Base-by-base conservation (phyloP, 2,329 filamentous ascomycete species). In the Talaromyces atroroseus region DNA sequence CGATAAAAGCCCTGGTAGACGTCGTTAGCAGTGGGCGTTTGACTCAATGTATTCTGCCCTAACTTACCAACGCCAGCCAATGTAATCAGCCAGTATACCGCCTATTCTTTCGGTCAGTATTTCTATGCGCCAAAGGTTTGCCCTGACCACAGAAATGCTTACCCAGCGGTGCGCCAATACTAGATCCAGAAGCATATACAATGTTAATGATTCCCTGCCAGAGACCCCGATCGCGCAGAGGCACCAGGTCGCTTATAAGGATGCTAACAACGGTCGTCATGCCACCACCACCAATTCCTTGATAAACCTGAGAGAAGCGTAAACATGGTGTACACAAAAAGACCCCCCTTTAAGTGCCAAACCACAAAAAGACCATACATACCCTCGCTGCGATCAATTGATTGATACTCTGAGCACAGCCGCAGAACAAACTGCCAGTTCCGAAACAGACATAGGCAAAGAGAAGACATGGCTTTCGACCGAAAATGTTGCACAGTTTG, bases 201-300 rank as follows among this genome's bases (percentile, higher is more conserved):
- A 91, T 80, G 68, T 91, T 92, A 65, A 90, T 77, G 59, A 85
- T 76, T 6, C 87, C 88, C 68, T 91, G 88, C 84, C 86, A 92
- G 10, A 86, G 77, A 1, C 88, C 88, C 55, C 88, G 76, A 52
- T 89, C 82, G 18, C 86, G 78, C 40, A 91, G 73, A 0, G 86
- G 80, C 3, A 92, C 81, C 18, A 90, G 78, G 67, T 92, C 88
- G 60, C 82, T 87, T 61, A 91, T 70, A 50, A 91, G 71, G 50
- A 91, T 88, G 46, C 79, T 82, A 16, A 86, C 83, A 48, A 89
- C 82, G 0, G 85, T 83, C 20, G 82, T 85, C 82, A 90, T 87
- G 8, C 87, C 88, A 1, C 84, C 86, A 14, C 86, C 87, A 11
- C 87, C 87, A 51, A 89, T 80, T 2, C 82, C 83, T 61, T 81